Evolutionary conservation across 139 green algal species (phyloP), one percentile per base, ranked within the genome.

Genomic region (Trebouxia sp.): DNA sequence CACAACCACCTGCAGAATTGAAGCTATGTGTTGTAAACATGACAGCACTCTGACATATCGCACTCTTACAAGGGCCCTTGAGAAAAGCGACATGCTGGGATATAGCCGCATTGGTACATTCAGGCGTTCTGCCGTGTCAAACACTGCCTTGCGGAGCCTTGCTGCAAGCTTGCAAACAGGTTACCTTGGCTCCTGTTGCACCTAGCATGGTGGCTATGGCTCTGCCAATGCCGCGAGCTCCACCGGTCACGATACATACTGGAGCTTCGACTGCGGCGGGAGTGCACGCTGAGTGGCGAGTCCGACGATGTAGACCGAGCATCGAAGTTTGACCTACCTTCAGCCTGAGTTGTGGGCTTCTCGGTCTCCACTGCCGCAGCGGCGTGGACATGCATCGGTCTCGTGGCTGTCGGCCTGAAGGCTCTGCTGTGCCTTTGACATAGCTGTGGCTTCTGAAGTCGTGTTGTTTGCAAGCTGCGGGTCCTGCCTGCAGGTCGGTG

Each of bases 151-250:
- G 20, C 47, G 20, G 47, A 53, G 47, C 47, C 1, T 14, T 53
- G 15, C 1, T 53, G 47, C 20, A 5, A 53, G 47, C 47, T 6
- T 53, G 47, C 20, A 26, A 17, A 53, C 47, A 53, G 65, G 28
- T 30, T 43, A 84, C 79, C 74, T 90, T 90, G 50, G 87, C 89
- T 8, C 96, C 95, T 37, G 84, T 41, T 17, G 82, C 82, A 38
- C 92, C 96, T 51, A 99, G 87, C 1, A 83, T 91, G 22, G 98
- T 83, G 0, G 96, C 96, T 50, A 98, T 97, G 47, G 95, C 94
- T 32, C 86, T 88, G 53, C 96, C 96, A 72, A 99, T 99, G 75
- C 96, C 96, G 26, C 96, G 89, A 43, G 95, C 98, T 9, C 89
- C 89, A 50, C 96, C 96, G 10, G 95, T 99, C 1, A 98, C 96